Base-by-base conservation (phyloP, 1,139 yeast genomes). In the Taphrina sp. region DNA sequence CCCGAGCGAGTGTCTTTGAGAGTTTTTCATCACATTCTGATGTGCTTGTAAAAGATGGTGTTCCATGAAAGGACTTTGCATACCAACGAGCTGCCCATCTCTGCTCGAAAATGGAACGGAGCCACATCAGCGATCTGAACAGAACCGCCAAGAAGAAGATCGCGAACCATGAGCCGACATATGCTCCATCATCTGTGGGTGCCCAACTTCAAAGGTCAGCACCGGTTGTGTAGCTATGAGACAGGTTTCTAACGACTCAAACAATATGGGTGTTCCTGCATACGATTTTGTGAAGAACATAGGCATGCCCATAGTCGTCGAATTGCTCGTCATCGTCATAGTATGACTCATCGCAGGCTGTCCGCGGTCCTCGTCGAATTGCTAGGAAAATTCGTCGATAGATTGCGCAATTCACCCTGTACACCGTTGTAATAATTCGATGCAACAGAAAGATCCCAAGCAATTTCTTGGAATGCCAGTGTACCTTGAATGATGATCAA, bases 71-170 rank as follows among this genome's bases (percentile, higher is more conserved):
- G 8, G 26, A 2, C 14, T 24, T 41, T 23, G 23, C 14, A 43
- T 43, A 43, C 38, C 36, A 43, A 10, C 29, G 29, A 31, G 47
- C 24, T 43, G 47, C 36, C 47, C 47, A 43, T 7, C 29, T 29
- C 10, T 36, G 14, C 14, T 43, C 47, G 38, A 43, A 43, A 3
- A 43, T 23, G 7, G 38, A 7, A 29, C 47, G 16, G n/a, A 16
- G 12, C 47, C 47, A 43, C 3, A 43, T 4, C 3, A 43, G 37
- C 10, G 22, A 19, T 24, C 47, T 29, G 17, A 43, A 31, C n/a
- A 43, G 17, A 2, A 43, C 20, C 17, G 47, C 47, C 29, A 29
- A 17, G 28, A 43, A 43, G 28, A 43, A 31, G 17, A 43, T 43
- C 12, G 47, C 47, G 28, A 43, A 43, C 37, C 36, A 31, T 4